Evolutionary conservation across 306 rosid species (phyloP).

Genomic region (Dicorynia guianensis): DNA sequence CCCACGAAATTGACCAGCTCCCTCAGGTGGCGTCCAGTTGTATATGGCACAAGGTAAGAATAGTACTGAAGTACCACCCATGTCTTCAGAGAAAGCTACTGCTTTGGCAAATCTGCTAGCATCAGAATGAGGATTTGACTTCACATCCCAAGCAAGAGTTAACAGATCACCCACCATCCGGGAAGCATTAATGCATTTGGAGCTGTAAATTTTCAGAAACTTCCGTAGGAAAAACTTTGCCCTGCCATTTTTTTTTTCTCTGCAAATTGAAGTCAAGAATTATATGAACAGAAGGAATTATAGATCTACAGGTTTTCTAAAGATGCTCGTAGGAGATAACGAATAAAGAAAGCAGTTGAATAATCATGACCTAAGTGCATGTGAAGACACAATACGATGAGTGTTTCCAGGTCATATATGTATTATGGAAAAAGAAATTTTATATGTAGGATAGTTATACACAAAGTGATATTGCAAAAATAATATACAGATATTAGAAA

Average conservation of each 20-base stretch:
- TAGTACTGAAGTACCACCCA: slow-evolving; percentile 65
- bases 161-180: slow-evolving; percentile 97
- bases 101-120: slow-evolving; percentile 63
- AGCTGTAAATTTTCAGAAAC: slow-evolving; percentile 68
- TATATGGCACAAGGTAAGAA: slow-evolving; percentile 81
- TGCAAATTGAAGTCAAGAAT: slow-evolving; percentile 33
- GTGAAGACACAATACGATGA: slow-evolving; percentile 1
- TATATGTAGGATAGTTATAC: background rate
- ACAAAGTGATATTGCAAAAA: slow-evolving; percentile 17
- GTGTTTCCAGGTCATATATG: background rate
- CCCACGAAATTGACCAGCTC: slow-evolving; percentile 98
- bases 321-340: slow-evolving; percentile 13
- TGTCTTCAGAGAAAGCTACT: slow-evolving; percentile 64
- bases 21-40: slow-evolving; percentile 98
- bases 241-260: slow-evolving; percentile 48
- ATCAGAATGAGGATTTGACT: slow-evolving; percentile 74
- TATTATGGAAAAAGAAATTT: background rate
- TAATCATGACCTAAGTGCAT: background rate
- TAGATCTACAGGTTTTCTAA: background rate
- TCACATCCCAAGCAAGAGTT: slow-evolving; percentile 94
- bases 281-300: background rate
- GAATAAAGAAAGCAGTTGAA: background rate
- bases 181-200: slow-evolving; percentile 74
- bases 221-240: slow-evolving; percentile 79
- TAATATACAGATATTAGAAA: no score